phyloP scores from a whole-genome alignment of 106 monocot genomes.

The Amphibolis antarctica region DNA sequence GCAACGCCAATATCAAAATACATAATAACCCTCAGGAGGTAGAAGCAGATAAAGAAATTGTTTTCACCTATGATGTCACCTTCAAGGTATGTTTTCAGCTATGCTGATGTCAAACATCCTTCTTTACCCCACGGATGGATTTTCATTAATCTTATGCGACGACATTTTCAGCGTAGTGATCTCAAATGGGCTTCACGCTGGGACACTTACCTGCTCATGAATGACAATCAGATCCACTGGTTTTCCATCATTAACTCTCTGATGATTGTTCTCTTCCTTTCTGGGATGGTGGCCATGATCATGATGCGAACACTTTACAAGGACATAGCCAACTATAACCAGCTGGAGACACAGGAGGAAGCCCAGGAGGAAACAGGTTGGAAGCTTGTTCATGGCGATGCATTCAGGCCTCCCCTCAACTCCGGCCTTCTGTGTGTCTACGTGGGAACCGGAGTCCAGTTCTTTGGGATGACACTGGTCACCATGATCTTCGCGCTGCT shows the following conservation, averaged over 20 bases:
- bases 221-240: slow-evolving; percentile 53
- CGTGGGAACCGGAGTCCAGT: slow-evolving; percentile 47
- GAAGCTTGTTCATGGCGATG: slow-evolving; percentile 55
- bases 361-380: slow-evolving; percentile 54
- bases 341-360: slow-evolving; percentile 44
- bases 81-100: slow-evolving; percentile 31
- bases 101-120: no score
- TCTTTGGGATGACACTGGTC: slow-evolving; percentile 45
- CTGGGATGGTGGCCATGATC: slow-evolving; percentile 58
- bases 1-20: slow-evolving; percentile 39
- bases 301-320: slow-evolving; percentile 54
- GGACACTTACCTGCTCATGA: slow-evolving; percentile 52
- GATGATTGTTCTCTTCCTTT: slow-evolving; percentile 50
- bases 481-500: slow-evolving; percentile 48
- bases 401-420: slow-evolving; percentile 36
- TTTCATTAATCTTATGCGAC: neutral
- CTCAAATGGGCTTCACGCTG: slow-evolving; percentile 53
- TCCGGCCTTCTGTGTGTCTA: slow-evolving; percentile 41
- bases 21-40: slow-evolving; percentile 49
- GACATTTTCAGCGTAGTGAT: slow-evolving; percentile 28
- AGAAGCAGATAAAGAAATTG: slow-evolving; percentile 20
- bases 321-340: slow-evolving; percentile 49
- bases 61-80: slow-evolving; percentile 54
- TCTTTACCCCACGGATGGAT: no score
- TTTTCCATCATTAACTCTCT: slow-evolving; percentile 54